phyloP scores from a whole-genome alignment of 805 yeast genomes.

The Ogataea haglerorum region DNA sequence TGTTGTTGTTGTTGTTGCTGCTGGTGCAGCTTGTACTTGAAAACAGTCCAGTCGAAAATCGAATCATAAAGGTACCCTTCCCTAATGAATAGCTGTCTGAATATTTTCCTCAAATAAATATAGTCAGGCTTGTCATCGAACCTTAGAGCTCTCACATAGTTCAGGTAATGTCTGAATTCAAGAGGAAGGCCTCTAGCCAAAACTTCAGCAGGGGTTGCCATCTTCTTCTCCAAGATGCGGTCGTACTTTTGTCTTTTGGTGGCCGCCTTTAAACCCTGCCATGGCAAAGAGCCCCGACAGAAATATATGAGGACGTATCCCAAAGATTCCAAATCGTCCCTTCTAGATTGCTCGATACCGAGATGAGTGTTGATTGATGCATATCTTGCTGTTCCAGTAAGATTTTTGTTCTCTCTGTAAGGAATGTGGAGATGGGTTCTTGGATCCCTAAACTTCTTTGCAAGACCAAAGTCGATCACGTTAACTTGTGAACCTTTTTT shows the following conservation, averaged over 20 bases:
- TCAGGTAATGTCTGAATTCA: constrained; percentile 84
- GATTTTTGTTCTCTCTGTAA: constrained; percentile 90
- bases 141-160: constrained; percentile 83
- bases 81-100: constrained; percentile 83
- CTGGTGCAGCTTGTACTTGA: constrained; percentile 65
- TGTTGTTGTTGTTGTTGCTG: constrained; percentile 37
- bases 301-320: constrained; percentile 94
- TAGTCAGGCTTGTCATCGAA: constrained; percentile 98
- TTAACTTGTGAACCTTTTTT: constrained; percentile 93
- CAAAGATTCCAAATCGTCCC: constrained; percentile 93
- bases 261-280: constrained; percentile 98
- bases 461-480: constrained; percentile 91
- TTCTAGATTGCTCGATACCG: constrained; percentile 94
- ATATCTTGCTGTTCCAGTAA: constrained; percentile 97
- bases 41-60: constrained; percentile 94
- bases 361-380: constrained; percentile 93
- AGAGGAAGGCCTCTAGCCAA: constrained; percentile 89
- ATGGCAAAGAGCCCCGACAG: constrained; percentile 92
- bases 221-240: constrained; percentile 90
- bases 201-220: constrained; percentile 81
- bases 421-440: constrained; percentile 93
- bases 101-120: constrained; percentile 77
- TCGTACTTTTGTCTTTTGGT: constrained; percentile 97
- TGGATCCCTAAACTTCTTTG: constrained; percentile 92
- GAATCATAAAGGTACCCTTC: constrained; percentile 91